Evolutionary conservation across 169 alveolate species (phyloP).

Genomic region (Neospora caninum): DNA sequence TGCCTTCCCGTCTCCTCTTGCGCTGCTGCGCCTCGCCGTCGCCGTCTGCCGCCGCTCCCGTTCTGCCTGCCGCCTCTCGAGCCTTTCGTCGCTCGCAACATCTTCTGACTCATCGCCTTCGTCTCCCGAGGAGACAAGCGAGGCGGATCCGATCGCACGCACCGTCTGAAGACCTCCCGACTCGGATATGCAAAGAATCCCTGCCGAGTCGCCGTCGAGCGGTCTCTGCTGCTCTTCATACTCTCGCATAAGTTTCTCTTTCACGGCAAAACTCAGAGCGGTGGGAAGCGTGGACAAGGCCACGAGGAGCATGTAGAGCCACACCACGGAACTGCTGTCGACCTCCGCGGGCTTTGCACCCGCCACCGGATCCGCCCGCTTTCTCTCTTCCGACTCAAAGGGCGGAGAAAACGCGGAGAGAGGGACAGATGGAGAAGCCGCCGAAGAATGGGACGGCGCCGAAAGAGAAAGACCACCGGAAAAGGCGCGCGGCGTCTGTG

Average conservation of each 20-base stretch:
- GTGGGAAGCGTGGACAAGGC: slow-evolving; percentile 49
- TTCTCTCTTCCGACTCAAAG: no score
- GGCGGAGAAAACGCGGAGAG: no score
- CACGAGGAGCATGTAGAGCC: slow-evolving; percentile 3
- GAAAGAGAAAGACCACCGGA: no score
- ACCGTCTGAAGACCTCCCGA: neutral
- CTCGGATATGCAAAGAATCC: neutral
- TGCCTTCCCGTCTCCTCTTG: no score
- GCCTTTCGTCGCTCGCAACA: neutral
- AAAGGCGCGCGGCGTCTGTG: no score
- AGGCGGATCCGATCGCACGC: neutral
- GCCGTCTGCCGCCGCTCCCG: no score
- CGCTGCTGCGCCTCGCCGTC: no score
- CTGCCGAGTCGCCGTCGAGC: neutral
- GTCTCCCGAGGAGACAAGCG: neutral
- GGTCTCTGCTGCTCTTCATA: slow-evolving; percentile 27
- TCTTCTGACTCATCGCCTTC: neutral
- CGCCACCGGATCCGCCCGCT: no score
- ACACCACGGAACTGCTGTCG: neutral
- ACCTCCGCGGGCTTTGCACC: neutral
- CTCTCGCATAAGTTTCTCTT: slow-evolving; percentile 41
- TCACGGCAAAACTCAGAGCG: slow-evolving; percentile 48
- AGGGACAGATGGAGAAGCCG: no score
- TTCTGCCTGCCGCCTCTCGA: neutral
- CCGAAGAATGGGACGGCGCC: no score